Percentiles rank a stretch among this genome's conserved stretches.
Conservation (phyloP, 441 rosid species). For the Syzygium syzygioides region DNA sequence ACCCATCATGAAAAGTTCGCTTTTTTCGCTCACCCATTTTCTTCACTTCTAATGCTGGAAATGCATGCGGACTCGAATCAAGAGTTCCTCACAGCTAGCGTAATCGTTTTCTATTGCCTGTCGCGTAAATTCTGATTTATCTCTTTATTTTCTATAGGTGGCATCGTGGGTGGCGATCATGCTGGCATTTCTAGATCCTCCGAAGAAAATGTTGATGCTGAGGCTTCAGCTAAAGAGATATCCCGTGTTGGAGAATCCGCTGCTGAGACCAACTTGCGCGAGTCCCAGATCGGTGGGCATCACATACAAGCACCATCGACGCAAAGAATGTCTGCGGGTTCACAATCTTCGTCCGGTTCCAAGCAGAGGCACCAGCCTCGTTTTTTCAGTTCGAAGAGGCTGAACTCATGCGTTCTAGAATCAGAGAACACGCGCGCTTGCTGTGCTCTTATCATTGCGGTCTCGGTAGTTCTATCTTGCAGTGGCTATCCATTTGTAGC, state of each 20-base stretch:
- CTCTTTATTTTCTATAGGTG: slow-evolving; percentile 9
- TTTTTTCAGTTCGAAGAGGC: slow-evolving; percentile 44
- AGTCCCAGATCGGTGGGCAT: not conserved
- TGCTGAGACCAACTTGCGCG: not conserved
- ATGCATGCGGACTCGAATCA: not conserved
- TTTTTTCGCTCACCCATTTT: not conserved
- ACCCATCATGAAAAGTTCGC: not conserved
- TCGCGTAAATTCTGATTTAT: not conserved
- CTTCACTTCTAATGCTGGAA: not conserved
- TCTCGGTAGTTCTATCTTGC: slow-evolving; percentile 40
- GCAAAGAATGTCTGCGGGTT: slow-evolving; percentile 2
- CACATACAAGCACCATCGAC: not conserved
- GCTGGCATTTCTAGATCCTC: not conserved
- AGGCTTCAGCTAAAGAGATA: not conserved
- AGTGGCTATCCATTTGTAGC: slow-evolving; percentile 26
- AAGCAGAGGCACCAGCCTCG: slow-evolving; percentile 8
- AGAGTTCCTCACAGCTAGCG: not conserved
- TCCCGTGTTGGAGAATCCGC: not conserved
- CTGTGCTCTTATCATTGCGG: slow-evolving; percentile 48
- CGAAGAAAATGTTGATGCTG: not conserved
- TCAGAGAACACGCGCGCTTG: slow-evolving; percentile 50
- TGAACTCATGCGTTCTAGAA: slow-evolving; percentile 47
- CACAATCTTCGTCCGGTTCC: not conserved
- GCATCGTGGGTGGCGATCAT: not conserved
- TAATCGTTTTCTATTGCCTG: not conserved